Base-by-base conservation (phyloP, 106 monocot genomes). In the Ottelia alismoides region DNA sequence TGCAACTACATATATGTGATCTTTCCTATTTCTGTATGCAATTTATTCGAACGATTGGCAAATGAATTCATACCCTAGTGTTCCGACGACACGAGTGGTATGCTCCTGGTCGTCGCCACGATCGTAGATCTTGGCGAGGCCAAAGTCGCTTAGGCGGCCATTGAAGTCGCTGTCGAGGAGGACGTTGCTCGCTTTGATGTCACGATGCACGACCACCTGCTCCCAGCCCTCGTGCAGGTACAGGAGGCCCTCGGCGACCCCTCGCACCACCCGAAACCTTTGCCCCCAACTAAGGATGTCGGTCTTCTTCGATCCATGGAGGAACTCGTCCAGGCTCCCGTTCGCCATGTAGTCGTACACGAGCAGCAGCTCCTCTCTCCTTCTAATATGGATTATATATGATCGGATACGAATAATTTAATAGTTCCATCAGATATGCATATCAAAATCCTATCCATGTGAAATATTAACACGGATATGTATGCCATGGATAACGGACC, bases 91-190 rank as follows among this genome's bases (percentile, higher is more conserved):
- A 22, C 18, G 52, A 26, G 52, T 52, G 10, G 52, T 52, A 17
- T 25, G 52, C n/a, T n/a, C n/a, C 4, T 22, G 24, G 18, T 11
- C 25, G 25, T 5, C 25, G 21, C 52, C 52, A 18, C 18, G 52
- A 22, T 52, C 52, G 25, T 52, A 52, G 3, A 52, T 11, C 25
- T 26, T 22, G 25, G 52, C 52, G 10, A 52, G 52, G 52, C 52
- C 52, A 22, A 52, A 52, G 24, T 52, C 52, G 5, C 52, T 52
- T n/a, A n/a, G n/a, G n/a, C n/a, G n/a, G n/a, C n/a, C n/a, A n/a
- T n/a, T n/a, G n/a, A n/a, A n/a, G n/a, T n/a, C n/a, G n/a, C n/a
- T n/a, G n/a, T n/a, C n/a, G n/a, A n/a, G n/a, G n/a, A n/a, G n/a
- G n/a, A n/a, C n/a, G n/a, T n/a, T n/a, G n/a, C n/a, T n/a, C n/a